Conservation (phyloP, 371 early-diverging fungal species). For the Circinella minor region DNA sequence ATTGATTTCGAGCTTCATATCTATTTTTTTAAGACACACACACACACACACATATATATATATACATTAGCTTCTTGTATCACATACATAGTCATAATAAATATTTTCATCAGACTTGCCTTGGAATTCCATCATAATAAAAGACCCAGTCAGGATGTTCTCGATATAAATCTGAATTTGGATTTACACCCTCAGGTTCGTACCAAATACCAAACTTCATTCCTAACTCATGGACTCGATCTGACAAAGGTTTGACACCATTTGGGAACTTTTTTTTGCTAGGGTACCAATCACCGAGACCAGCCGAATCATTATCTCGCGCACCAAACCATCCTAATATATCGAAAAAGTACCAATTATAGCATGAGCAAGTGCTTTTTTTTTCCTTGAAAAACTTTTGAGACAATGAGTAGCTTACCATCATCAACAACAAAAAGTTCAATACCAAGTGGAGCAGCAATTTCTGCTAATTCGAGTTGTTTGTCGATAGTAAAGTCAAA, state of each 20-base stretch:
- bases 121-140: constrained; percentile 20
- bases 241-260: constrained; percentile 50
- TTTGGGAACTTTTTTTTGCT: constrained; percentile 52
- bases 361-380: too few species aligned
- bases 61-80: too few species aligned
- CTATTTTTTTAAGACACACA: neutral
- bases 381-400: too few species aligned
- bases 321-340: constrained; percentile 39
- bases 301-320: constrained; percentile 40
- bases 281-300: constrained; percentile 61
- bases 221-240: constrained; percentile 45
- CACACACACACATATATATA: too few species aligned
- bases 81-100: constrained; percentile 21
- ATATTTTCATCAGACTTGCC: constrained; percentile 17
- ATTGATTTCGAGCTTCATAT: constrained; percentile 37
- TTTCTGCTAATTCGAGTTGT: constrained; percentile 28
- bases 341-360: too few species aligned
- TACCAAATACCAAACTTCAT: constrained; percentile 64
- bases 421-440: constrained; percentile 60
- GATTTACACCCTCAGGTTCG: constrained; percentile 55
- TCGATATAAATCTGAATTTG: constrained; percentile 45
- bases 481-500: constrained; percentile 36
- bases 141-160: constrained; percentile 53
- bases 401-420: constrained; percentile 23
- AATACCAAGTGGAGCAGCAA: constrained; percentile 38